Evolutionary conservation across 2,329 filamentous ascomycete genomes (phyloP).

Genomic region (Colletotrichum lindemuthianum): DNA sequence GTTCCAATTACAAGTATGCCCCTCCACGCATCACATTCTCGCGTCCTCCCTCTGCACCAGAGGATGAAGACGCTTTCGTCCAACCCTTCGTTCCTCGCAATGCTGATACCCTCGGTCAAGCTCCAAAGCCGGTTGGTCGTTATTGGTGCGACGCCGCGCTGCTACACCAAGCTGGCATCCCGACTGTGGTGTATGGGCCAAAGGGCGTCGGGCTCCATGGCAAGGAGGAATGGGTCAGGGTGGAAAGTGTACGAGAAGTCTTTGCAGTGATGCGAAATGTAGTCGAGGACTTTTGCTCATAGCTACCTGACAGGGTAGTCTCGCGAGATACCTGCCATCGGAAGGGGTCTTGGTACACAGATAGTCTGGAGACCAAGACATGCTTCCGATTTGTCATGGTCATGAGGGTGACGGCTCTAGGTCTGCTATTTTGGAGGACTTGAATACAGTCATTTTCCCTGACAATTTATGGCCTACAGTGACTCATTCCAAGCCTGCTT

Average conservation of each 20-base stretch:
- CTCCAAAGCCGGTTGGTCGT: conserved; percentile 42
- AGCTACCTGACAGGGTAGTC: background rate
- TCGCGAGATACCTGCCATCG: too few species aligned
- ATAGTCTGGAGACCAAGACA: too few species aligned
- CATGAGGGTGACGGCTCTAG: too few species aligned
- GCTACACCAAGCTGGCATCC: conserved; percentile 55
- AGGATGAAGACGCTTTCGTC: conserved; percentile 41
- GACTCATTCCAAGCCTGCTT: too few species aligned
- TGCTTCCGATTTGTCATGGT: too few species aligned
- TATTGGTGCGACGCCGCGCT: conserved; percentile 65
- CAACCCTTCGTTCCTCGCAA: conserved; percentile 32
- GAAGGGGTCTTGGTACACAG: too few species aligned
- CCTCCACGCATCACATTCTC: conserved; percentile 50
- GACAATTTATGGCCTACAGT: too few species aligned
- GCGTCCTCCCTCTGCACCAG: conserved; percentile 52
- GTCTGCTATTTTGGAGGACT: too few species aligned
- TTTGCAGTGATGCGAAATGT: conserved; percentile 41
- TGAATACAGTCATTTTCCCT: too few species aligned
- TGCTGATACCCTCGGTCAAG: conserved; percentile 40
- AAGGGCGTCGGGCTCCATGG: conserved; percentile 59
- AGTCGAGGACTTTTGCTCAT: conserved; percentile 44
- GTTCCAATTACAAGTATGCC: conserved; percentile 52
- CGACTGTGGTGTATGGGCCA: conserved; percentile 58
- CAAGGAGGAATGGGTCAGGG: conserved; percentile 60
- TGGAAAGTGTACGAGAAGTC: conserved; percentile 52